Evolutionary conservation across 768 basidiomycete species (phyloP).

Genomic region (Tephrocybe sp.): DNA sequence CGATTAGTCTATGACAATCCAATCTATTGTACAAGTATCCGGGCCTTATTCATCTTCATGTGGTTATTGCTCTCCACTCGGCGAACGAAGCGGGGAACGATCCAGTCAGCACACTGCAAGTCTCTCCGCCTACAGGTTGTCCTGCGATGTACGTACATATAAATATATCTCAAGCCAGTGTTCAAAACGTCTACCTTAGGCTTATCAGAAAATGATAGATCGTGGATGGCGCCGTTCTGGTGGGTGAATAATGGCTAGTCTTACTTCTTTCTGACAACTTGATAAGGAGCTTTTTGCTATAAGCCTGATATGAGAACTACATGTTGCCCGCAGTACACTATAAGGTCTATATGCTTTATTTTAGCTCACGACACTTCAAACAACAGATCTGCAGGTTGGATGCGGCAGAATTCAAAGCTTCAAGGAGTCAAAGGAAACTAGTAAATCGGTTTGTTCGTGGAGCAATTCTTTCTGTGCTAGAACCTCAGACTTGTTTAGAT

Average conservation of each 20-base stretch:
- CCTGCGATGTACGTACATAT: conserved; percentile 33
- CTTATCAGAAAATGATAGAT: conserved; percentile 82
- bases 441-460: conserved; percentile 54
- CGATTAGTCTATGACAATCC: background rate
- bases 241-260: conserved; percentile 8
- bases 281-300: conserved; percentile 71
- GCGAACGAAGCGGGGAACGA: conserved; percentile 37
- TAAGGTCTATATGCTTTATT: conserved; percentile 51
- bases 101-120: conserved; percentile 51
- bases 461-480: background rate
- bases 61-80: conserved; percentile 67
- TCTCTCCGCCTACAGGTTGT: conserved; percentile 48
- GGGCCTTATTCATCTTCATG: conserved; percentile 45
- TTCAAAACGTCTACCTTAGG: conserved; percentile 36
- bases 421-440: conserved; percentile 74
- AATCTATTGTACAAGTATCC: conserved; percentile 39
- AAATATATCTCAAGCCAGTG: background rate
- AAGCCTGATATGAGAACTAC: conserved; percentile 79
- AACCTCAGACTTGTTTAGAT: conserved; percentile 40
- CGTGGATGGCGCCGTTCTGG: conserved; percentile 85
- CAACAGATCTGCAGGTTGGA: conserved; percentile 52
- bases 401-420: conserved; percentile 61
- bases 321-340: conserved; percentile 95
- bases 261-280: background rate
- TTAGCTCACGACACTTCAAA: conserved; percentile 3